Evolutionary conservation across 2,329 filamentous ascomycete species (phyloP), one percentile per base, ranked within the genome.

Genomic region (Cyphellophora europaea): DNA sequence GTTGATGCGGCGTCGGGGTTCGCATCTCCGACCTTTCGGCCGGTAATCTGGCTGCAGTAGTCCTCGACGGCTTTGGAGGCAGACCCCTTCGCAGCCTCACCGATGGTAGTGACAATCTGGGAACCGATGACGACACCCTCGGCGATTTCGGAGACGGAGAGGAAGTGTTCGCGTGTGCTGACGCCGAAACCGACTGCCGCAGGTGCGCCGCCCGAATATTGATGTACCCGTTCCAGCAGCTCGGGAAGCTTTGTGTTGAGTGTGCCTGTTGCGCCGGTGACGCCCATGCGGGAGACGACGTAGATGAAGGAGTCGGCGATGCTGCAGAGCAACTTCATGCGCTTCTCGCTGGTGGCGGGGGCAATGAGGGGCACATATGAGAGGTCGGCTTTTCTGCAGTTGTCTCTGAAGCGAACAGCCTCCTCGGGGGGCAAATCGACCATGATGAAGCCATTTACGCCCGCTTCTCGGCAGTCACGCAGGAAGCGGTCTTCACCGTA

Each of bases 271-370:
- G 87, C 91, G 50, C 91, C 91, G 6, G 91, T 98, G 37, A 96
- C 89, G 50, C 91, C 91, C 82, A 94, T 93, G 50, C 89, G 75
- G 16, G 89, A 96, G 37, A 98, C 91, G 42, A 98, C 88, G 58
- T 98, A 98, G 63, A 98, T 93, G 67, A 96, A 98, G 3, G 88
- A 95, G 63, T 96, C 89, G 54, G 91, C 91, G 44, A 98, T 89
- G 58, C 85, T 79, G 74, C 91, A 98, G 10, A 98, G 79, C 27
- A 95, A 73, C 64, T 84, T 89, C 88, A 98, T 94, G 53, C 91
- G 83, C 46, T 77, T 71, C 50, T 95, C 87, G 5, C 87, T 94
- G 2, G 91, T 96, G 8, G 88, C 78, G 5, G 91, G 91, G 1
- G 91, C 89, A 50, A 98, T 95, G 35, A 98, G 71, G n/a, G 91